Conservation (phyloP, 352 stramenopile species). For the Blastocystis sp. region DNA sequence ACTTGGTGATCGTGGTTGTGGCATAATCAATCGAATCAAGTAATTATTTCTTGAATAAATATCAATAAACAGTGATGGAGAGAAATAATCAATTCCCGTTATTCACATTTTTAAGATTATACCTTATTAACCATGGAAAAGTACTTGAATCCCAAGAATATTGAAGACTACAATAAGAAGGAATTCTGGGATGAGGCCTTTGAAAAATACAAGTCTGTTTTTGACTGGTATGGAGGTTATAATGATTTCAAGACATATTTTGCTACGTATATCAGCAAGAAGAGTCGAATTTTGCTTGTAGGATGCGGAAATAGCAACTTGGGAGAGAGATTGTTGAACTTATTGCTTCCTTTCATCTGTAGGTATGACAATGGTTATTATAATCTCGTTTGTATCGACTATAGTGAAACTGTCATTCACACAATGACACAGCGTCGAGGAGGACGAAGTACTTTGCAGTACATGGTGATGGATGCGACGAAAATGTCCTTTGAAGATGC, state of each 20-base stretch:
- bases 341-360: not conserved
- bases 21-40: not conserved
- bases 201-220: conserved; percentile 31
- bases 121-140: not conserved
- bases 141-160: conserved; percentile 42
- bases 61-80: not conserved
- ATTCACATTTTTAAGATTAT: not conserved
- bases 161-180: conserved; percentile 58
- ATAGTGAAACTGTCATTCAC: conserved; percentile 39
- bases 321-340: conserved; percentile 16
- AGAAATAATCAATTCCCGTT: not conserved
- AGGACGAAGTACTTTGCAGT: not conserved
- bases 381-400: conserved; percentile 51
- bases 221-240: conserved; percentile 57
- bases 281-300: conserved; percentile 23
- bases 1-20: not conserved
- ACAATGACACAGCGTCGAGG: conserved; percentile 25
- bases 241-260: conserved; percentile 43
- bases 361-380: conserved; percentile 60
- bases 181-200: conserved; percentile 45
- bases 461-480: conserved; percentile 55
- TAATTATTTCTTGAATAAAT: not conserved
- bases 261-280: conserved; percentile 6
- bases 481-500: conserved; percentile 58
- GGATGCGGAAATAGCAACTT: conserved; percentile 54